Conservation (phyloP, 345 rosid genomes). For the Nephelium lappaceum region DNA sequence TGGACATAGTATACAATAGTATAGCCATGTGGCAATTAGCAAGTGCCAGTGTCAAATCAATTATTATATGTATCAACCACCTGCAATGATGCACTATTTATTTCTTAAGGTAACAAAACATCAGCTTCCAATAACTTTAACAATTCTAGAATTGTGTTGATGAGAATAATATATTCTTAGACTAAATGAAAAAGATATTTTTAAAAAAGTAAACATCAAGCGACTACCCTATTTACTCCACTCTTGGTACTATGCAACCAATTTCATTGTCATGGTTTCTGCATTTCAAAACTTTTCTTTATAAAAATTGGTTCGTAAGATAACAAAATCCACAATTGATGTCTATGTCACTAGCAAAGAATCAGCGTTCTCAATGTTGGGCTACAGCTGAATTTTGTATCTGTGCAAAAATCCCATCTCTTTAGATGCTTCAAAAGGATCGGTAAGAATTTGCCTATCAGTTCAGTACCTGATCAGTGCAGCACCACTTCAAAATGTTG, state of each 20-base stretch:
- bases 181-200: background rate
- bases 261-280: background rate
- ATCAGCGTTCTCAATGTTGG: background rate
- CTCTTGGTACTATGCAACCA: background rate
- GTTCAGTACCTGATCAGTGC: background rate
- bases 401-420: background rate
- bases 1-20: background rate
- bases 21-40: background rate
- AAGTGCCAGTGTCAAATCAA: background rate
- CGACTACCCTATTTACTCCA: background rate
- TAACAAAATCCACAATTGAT: background rate
- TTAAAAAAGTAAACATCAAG: background rate
- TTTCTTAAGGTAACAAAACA: background rate
- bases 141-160: background rate
- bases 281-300: background rate
- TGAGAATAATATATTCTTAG: background rate
- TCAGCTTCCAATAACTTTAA: background rate
- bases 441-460: background rate
- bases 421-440: background rate
- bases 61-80: background rate
- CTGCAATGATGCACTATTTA: background rate
- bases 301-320: background rate
- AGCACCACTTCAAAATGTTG: background rate
- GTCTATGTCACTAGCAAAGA: background rate
- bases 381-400: background rate